Conservation (phyloP, 352 stramenopile species). For the Pythium sukuiense region DNA sequence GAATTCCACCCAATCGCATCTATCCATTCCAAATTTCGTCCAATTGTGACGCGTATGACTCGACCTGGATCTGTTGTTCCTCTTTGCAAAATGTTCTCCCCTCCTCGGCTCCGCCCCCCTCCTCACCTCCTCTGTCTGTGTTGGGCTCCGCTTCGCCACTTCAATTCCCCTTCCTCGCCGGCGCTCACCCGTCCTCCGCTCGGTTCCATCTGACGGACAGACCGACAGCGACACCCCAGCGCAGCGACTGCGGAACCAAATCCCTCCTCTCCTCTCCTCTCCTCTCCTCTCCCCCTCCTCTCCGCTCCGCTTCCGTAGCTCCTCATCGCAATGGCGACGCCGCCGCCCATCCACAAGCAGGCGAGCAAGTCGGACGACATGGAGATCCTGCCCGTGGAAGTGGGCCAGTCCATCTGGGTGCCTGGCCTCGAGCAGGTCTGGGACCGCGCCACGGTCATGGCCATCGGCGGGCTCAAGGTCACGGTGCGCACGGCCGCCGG, state of each 20-base stretch:
- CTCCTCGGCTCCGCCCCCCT: not conserved
- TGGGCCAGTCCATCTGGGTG: slow-evolving; percentile 76
- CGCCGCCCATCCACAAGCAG: slow-evolving; percentile 67
- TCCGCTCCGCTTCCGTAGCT: slow-evolving; percentile 8
- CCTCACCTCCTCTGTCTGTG: slow-evolving; percentile 13
- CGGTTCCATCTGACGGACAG: not conserved
- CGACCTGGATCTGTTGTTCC: slow-evolving; percentile 8
- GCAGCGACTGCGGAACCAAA: not conserved
- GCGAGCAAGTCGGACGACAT: slow-evolving; percentile 60
- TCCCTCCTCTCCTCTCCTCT: not conserved
- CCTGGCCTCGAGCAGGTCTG: slow-evolving; percentile 71
- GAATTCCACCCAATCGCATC: not conserved
- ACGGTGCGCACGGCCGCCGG: slow-evolving; percentile 80
- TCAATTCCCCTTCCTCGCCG: slow-evolving; percentile 27
- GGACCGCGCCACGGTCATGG: slow-evolving; percentile 82
- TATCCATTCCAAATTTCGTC: not conserved
- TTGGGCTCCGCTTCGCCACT: slow-evolving; percentile 12
- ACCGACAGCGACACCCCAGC: too few relatives aligned
- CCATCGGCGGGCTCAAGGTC: slow-evolving; percentile 83
- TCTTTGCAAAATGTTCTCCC: slow-evolving; percentile 13
- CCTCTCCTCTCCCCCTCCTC: not conserved
- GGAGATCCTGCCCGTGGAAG: slow-evolving; percentile 75
- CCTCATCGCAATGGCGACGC: slow-evolving; percentile 51
- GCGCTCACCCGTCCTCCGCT: not conserved
- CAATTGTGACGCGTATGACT: slow-evolving; percentile 20